These are phyloP conservation scores for Aspergillus awamori DNA, from an alignment of 2,329 filamentous ascomycete genomes.

Conservation along the genomic window DNA sequence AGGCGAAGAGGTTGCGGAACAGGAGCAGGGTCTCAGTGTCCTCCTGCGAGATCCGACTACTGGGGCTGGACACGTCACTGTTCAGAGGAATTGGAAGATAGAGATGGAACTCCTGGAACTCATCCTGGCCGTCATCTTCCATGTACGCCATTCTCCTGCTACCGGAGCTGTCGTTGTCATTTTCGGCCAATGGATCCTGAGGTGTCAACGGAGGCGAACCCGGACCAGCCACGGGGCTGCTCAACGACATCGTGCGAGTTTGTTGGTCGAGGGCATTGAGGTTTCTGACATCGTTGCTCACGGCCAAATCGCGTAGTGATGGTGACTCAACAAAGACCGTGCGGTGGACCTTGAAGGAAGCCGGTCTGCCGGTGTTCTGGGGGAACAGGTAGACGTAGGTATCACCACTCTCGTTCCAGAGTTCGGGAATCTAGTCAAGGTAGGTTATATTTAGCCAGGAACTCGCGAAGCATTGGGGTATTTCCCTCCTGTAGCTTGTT, in stretches of 20 bases:
- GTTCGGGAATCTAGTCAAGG: constrained; percentile 52
- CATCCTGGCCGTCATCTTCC: constrained; percentile 48
- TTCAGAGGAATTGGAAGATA: constrained; percentile 62
- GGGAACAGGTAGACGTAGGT: constrained; percentile 66
- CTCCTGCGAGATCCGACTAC: constrained; percentile 41
- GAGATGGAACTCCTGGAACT: constrained; percentile 53
- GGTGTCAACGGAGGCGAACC: constrained; percentile 35
- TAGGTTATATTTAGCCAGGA: neutral
- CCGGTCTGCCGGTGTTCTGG: constrained; percentile 56
- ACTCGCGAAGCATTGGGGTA: too few species aligned
- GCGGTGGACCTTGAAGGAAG: constrained; percentile 65
- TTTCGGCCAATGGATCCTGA: constrained; percentile 36
- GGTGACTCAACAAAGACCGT: constrained; percentile 61
- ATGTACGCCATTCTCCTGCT: constrained; percentile 52
- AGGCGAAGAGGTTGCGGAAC: constrained; percentile 66
- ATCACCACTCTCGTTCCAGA: constrained; percentile 67
- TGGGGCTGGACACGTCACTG: constrained; percentile 48
- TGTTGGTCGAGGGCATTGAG: constrained; percentile 43
- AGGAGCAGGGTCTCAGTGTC: constrained; percentile 61
- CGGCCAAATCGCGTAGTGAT: constrained; percentile 58
- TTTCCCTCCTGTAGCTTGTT: too few species aligned
- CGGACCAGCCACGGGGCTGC: constrained; percentile 27
- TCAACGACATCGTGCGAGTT: constrained; percentile 35
- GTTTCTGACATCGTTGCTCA: constrained; percentile 48
- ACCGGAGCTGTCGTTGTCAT: constrained; percentile 49